Base-by-base conservation (phyloP, 2,329 filamentous ascomycete species). In the Clonostachys byssicola region DNA sequence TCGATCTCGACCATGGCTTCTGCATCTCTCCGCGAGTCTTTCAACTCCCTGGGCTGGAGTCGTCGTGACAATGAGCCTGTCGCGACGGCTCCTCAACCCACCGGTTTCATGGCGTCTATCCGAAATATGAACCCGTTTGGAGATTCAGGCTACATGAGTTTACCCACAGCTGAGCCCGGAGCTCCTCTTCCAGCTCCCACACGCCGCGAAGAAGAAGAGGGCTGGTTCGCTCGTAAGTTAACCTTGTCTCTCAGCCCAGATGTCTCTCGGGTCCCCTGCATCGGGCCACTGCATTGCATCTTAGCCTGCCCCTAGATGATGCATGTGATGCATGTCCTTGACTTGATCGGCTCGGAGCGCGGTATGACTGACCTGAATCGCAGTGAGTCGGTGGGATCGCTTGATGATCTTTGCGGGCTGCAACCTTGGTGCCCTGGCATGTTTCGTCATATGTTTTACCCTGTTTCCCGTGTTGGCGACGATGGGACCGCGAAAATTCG, bases 341-440 rank as follows among this genome's bases (percentile, higher is more conserved):
- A 34, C 17, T 34, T 20, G 38, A 34, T 33, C 17, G 13, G 16
- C 33, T 12, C 38, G 30, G 42, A 30, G 47, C 47, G 23, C 23
- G 23, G 23, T 30, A 30, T 69, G 65, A 69, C 64, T 48, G 16
- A 30, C 46, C 51, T 53, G 47, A 48, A 52, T 60, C 60, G 62
- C 70, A 97, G 94, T 99, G 74, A 96, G 90, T 73, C 83, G 92
- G 72, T 97, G 92, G 94, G 94, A 99, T 72, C 88, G 92, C 49
- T 74, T 97, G 63, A 78, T 99, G 65, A 81, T 97, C 60, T 99
- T 99, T 70, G 86, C 81, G 54, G 90, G 86, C 62, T 95, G 92
- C 74, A 95, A 96, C 70, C 69, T 96, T 58, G 91, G 87, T 51
- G 91, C 94, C 53, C 77, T 90, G 54, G 89, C 88, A 56, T 92